Percentiles rank a stretch among this genome's conserved stretches.
Evolutionary conservation across 306 rosid species (phyloP).

Genomic region (Amphicarpaea edgeworthii): DNA sequence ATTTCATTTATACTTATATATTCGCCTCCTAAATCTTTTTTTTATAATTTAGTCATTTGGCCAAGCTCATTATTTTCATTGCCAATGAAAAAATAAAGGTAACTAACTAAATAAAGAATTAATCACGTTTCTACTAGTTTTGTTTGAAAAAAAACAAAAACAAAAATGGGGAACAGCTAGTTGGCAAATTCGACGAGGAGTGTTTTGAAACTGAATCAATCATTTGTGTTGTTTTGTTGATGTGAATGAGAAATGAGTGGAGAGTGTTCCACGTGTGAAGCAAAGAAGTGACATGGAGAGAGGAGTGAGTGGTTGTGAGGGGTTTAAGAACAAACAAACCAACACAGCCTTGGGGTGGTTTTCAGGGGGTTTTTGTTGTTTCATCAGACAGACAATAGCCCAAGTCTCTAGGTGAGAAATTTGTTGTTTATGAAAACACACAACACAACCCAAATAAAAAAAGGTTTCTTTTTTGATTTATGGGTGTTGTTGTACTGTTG

Average conservation of each 20-base stretch:
- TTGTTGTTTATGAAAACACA: no score
- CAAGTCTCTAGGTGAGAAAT: slow-evolving; percentile 54
- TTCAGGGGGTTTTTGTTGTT: slow-evolving; percentile 60
- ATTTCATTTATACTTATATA: no score
- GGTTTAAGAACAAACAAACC: slow-evolving; percentile 68
- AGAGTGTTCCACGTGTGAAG: slow-evolving; percentile 63
- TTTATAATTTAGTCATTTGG: no score
- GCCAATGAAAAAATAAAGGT: background rate
- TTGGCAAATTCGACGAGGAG: background rate
- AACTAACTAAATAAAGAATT: background rate
- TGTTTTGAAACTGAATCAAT: slow-evolving; percentile 35
- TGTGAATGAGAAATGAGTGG: slow-evolving; percentile 64
- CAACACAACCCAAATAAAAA: slow-evolving; percentile 24
- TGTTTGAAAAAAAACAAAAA: slow-evolving; percentile 29
- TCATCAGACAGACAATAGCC: slow-evolving; percentile 58
- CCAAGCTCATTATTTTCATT: background rate
- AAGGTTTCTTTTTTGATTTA: slow-evolving; percentile 5
- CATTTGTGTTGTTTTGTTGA: slow-evolving; percentile 22
- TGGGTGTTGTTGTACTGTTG: slow-evolving; percentile 17
- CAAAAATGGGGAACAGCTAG: background rate
- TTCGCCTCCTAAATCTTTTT: no score
- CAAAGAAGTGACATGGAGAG: slow-evolving; percentile 44
- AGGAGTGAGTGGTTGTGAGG: slow-evolving; percentile 59
- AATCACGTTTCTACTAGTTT: background rate
- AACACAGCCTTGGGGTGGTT: slow-evolving; percentile 50